Evolutionary conservation across 176 grass and related monocot genomes (phyloP).

Genomic region (Tillandsia fasciculata): DNA sequence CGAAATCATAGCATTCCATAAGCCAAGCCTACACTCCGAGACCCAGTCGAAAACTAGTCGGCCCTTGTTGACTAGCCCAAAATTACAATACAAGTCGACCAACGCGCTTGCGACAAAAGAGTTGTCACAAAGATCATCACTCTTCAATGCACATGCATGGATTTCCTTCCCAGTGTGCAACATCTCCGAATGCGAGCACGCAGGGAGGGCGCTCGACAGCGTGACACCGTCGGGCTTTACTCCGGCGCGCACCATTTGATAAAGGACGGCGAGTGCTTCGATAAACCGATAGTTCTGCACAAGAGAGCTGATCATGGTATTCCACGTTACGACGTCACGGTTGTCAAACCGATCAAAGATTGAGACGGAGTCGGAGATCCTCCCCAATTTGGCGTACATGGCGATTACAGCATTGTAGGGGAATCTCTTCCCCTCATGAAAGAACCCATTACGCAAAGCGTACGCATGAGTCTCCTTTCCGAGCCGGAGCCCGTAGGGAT

Average conservation of each 20-base stretch:
- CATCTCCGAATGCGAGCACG: constrained; percentile 47
- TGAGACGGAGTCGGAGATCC: constrained; percentile 36
- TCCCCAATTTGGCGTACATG: constrained; percentile 85
- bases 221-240: constrained; percentile 60
- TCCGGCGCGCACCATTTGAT: constrained; percentile 50
- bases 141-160: constrained; percentile 54
- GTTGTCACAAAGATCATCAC: constrained; percentile 41
- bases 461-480: constrained; percentile 61
- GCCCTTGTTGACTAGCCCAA: constrained; percentile 36
- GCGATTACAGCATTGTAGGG: constrained; percentile 66
- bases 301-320: constrained; percentile 73
- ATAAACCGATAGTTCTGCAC: constrained; percentile 38
- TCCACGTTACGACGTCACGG: constrained; percentile 59
- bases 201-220: constrained; percentile 67
- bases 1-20: constrained; percentile 95
- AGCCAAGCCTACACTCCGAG: constrained; percentile 34
- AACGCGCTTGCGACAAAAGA: constrained; percentile 81
- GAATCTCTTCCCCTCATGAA: constrained; percentile 35
- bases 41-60: constrained; percentile 50
- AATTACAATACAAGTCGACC: constrained; percentile 80
- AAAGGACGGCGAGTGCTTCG: constrained; percentile 40
- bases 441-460: constrained; percentile 42
- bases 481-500: constrained; percentile 23
- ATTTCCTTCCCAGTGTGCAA: constrained; percentile 49
- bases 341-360: constrained; percentile 32